phyloP scores from a whole-genome alignment of 1,284 basidiomycete genomes.

The Cutaneotrichosporon sp. region DNA sequence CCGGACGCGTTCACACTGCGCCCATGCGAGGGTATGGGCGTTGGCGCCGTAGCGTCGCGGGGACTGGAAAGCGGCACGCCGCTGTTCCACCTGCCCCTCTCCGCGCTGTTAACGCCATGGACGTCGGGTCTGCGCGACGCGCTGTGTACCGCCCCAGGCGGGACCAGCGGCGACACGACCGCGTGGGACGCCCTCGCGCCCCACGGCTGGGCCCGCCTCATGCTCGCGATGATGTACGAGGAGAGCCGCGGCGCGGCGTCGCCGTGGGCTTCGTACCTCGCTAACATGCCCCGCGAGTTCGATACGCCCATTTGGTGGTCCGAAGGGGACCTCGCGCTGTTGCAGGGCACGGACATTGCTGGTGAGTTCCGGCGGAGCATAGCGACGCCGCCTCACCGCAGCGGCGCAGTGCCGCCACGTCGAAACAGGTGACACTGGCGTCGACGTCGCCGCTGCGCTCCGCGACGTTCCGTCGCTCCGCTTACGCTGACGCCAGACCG shows the following conservation, averaged over 20 bases:
- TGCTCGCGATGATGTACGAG: constrained; percentile 95
- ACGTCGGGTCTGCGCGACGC: constrained; percentile 58
- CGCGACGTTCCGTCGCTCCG: too few species aligned
- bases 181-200: constrained; percentile 61
- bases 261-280: constrained; percentile 57
- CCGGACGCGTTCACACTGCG: constrained; percentile 23
- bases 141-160: not conserved
- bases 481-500: constrained; percentile 56
- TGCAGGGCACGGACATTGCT: constrained; percentile 78
- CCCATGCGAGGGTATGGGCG: constrained; percentile 40
- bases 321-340: constrained; percentile 59
- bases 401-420: too few species aligned
- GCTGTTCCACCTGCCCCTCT: constrained; percentile 77
- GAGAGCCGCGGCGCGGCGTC: constrained; percentile 57
- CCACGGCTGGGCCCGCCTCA: constrained; percentile 78
- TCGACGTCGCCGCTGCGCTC: too few species aligned
- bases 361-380: constrained; percentile 56
- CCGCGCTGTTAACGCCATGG: constrained; percentile 69
- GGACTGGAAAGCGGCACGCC: constrained; percentile 50
- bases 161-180: constrained; percentile 16
- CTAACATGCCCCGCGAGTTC: constrained; percentile 64
- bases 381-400: not conserved
- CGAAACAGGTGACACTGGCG: too few species aligned
- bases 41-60: constrained; percentile 39
- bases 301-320: constrained; percentile 95